These are phyloP conservation scores for Penicillium sp. DNA, from an alignment of 2,329 filamentous ascomycete species.

Conservation along the genomic window DNA sequence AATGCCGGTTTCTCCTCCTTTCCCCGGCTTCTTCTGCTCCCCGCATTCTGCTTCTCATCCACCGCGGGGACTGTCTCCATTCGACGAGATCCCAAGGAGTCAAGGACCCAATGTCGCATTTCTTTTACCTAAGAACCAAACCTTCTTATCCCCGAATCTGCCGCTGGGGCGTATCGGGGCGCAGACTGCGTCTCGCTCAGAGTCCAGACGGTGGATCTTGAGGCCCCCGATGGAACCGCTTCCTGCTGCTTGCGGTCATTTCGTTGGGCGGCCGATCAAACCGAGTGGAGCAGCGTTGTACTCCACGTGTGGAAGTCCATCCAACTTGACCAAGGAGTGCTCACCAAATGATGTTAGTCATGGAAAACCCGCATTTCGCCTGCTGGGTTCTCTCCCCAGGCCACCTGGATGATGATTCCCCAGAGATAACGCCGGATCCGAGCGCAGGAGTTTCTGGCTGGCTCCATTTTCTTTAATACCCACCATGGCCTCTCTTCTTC, in stretches of 20 bases:
- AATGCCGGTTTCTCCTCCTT: neutral
- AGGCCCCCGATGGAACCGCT: constrained; percentile 8
- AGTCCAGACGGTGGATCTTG: constrained; percentile 1
- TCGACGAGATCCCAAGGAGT: neutral
- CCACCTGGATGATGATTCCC: constrained; percentile 4
- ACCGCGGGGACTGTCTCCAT: constrained; percentile 13
- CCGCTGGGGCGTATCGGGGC: constrained; percentile 6
- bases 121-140: constrained; percentile 34
- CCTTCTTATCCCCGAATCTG: constrained; percentile 28
- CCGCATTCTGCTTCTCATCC: constrained; percentile 9
- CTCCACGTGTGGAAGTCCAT: constrained; percentile 29
- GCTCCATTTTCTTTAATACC: constrained; percentile 19
- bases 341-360: constrained; percentile 22
- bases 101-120: constrained; percentile 27
- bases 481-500: neutral
- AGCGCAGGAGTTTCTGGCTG: constrained; percentile 4
- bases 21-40: constrained; percentile 10
- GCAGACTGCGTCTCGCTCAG: constrained; percentile 12
- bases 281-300: constrained; percentile 32
- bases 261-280: constrained; percentile 24
- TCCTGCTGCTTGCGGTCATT: constrained; percentile 10
- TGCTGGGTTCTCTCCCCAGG: neutral
- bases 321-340: constrained; percentile 22
- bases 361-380: constrained; percentile 21
- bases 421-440: constrained; percentile 28